These are phyloP conservation scores for Acacia melanoxylon DNA, from an alignment of 306 rosid species.

Conservation along the genomic window DNA sequence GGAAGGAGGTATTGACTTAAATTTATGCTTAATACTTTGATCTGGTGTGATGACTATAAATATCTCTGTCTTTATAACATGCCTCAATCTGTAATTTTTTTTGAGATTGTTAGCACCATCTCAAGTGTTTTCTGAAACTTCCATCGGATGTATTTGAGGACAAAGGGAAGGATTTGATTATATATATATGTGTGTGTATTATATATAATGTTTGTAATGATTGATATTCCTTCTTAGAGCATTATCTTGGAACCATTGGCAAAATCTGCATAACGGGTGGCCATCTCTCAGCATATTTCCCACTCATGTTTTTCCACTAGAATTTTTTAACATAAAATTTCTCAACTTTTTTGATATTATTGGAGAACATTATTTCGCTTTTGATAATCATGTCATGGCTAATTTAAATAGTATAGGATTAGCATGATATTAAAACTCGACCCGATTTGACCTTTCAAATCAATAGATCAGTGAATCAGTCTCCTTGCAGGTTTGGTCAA, in stretches of 20 bases:
- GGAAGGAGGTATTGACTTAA: slow-evolving; percentile 57
- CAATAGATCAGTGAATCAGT: neutral
- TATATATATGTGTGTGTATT: neutral
- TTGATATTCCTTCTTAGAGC: slow-evolving; percentile 21
- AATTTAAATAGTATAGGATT: neutral
- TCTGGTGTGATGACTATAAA: neutral
- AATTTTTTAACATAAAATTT: neutral
- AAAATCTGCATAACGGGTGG: neutral
- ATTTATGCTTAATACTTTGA: neutral
- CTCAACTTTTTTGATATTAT: neutral
- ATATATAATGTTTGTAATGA: slow-evolving; percentile 19
- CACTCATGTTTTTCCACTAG: neutral
- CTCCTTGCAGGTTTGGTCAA: neutral
- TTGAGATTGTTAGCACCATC: slow-evolving; percentile 13
- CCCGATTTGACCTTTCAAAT: too few relatives aligned
- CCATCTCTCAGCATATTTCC: neutral
- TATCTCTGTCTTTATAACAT: neutral
- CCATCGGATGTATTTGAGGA: slow-evolving; percentile 16
- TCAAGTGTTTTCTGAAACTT: slow-evolving; percentile 21
- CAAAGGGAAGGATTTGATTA: slow-evolving; percentile 5
- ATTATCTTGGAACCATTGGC: slow-evolving; percentile 19
- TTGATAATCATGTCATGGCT: neutral
- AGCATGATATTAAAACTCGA: neutral
- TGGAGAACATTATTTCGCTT: neutral
- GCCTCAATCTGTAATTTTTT: slow-evolving; percentile 25